phyloP scores from a whole-genome alignment of 768 basidiomycete species.

The Mycena vulgaris region DNA sequence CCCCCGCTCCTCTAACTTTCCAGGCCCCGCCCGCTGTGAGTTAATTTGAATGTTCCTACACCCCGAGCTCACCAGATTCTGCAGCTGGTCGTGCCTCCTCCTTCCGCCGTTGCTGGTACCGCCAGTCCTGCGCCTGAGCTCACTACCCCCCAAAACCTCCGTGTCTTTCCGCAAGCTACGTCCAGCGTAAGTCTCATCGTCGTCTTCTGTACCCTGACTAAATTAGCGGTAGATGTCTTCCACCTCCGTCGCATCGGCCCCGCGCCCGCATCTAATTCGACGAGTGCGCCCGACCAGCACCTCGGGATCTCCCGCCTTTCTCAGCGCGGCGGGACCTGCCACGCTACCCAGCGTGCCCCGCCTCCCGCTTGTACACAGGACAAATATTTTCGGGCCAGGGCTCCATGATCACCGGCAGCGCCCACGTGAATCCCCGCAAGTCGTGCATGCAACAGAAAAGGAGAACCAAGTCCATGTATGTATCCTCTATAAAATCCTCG shows the following conservation, averaged over 20 bases:
- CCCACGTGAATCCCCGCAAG: background rate
- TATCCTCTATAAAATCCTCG: background rate
- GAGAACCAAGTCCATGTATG: slow-evolving; percentile 7
- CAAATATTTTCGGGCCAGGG: slow-evolving; percentile 2
- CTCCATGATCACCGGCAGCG: slow-evolving; percentile 17
- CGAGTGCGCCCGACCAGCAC: background rate
- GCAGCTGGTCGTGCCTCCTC: background rate
- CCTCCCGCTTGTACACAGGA: background rate
- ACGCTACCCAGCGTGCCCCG: background rate
- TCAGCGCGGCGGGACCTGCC: background rate
- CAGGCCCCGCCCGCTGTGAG: background rate
- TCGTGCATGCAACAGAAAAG: background rate
- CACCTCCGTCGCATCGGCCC: background rate
- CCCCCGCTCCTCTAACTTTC: too few relatives aligned
- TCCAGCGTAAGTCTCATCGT: background rate
- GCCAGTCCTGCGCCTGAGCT: background rate
- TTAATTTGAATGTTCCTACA: background rate
- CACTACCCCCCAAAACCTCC: slow-evolving; percentile 2
- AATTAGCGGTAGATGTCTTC: slow-evolving; percentile 1
- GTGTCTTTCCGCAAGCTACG: background rate
- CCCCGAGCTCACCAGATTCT: background rate
- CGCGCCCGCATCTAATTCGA: background rate
- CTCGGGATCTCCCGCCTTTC: background rate
- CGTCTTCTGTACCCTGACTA: background rate
- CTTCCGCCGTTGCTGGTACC: background rate